Percentiles rank a stretch among this genome's conserved stretches.
These are phyloP conservation scores for Trypanosoma vivax DNA, from an alignment of 208 protist genomes.

Conservation along the genomic window DNA sequence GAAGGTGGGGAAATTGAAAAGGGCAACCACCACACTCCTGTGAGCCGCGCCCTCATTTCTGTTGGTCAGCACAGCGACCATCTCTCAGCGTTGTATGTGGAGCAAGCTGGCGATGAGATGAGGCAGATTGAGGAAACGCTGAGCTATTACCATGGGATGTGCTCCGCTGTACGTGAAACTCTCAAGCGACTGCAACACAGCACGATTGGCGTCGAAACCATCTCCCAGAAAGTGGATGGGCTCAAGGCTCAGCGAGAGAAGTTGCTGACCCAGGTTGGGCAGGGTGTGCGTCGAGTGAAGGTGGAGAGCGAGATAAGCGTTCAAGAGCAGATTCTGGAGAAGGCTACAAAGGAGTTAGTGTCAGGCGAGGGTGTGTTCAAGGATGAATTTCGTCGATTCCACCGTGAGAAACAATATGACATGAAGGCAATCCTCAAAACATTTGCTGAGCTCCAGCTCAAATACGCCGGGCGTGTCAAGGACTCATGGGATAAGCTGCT, in stretches of 20 bases:
- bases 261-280: conserved; percentile 18
- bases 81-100: conserved; percentile 40
- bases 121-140: conserved; percentile 74
- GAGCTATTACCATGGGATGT: conserved; percentile 82
- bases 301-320: conserved; percentile 22
- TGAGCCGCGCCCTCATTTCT: conserved; percentile 35
- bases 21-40: conserved; percentile 25
- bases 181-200: conserved; percentile 37
- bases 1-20: conserved; percentile 42
- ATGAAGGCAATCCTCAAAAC: conserved; percentile 65
- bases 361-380: conserved; percentile 23
- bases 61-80: conserved; percentile 57
- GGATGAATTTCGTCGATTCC: conserved; percentile 71
- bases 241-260: conserved; percentile 21
- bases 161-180: conserved; percentile 58
- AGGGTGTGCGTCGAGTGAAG: conserved; percentile 17
- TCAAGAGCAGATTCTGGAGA: conserved; percentile 25
- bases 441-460: conserved; percentile 76
- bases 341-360: conserved; percentile 22
- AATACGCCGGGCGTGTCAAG: conserved; percentile 59
- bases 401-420: conserved; percentile 78
- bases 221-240: conserved; percentile 15
- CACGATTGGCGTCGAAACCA: conserved; percentile 22
- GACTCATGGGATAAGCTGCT: conserved; percentile 59
- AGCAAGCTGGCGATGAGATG: conserved; percentile 60